Evolutionary conservation across 75 land plant genomes (phyloP), one percentile per base, ranked within the genome.

Genomic region (Cupressus sempervirens): DNA sequence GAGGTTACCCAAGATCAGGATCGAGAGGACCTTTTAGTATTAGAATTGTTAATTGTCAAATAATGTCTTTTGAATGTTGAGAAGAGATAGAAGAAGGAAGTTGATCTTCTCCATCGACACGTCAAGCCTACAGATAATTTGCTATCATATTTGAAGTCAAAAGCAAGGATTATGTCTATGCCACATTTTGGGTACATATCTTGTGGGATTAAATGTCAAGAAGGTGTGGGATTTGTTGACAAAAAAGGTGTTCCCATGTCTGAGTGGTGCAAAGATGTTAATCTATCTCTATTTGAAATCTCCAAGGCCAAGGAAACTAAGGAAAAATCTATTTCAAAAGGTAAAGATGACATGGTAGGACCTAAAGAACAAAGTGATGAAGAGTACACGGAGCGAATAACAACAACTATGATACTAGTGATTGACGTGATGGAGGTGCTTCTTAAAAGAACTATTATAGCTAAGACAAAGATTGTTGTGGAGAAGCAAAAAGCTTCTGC

Each of bases 401-500:
- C 95, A 8, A 91, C 84, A 56, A 83, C 93, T 67, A 93, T 92
- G 26, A 85, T 85, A 68, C 86, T 91, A 88, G 92, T 96, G 2
- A 86, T 91, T 50, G 92, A 91, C 86, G 93, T 91, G n/a, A 96
- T 96, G 96, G 98, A 96, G 84, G 83, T 83, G 50, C 90, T 96
- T 70, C 87, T 94, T 13, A 96, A 93, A 79, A 88, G 96, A 88
- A 91, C 93, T 32, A 88, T 94, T 35, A 77, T 94, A 76, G 98
- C 98, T 77, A 96, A 96, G 83, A 67, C 93, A 62, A 92, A 94
- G 88, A 82, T 94, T 86, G 93, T 89, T 23, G 12, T 81, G 80
- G 92, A 93, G 91, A 93, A 91, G 53, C 91, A 89, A 77, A 94
- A 88, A 84, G 92, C 91, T 32, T 80, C 77, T 70, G 89, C 87